Conservation (phyloP, 2,329 filamentous ascomycete genomes). For the Pseudogymnoascus sp. region DNA sequence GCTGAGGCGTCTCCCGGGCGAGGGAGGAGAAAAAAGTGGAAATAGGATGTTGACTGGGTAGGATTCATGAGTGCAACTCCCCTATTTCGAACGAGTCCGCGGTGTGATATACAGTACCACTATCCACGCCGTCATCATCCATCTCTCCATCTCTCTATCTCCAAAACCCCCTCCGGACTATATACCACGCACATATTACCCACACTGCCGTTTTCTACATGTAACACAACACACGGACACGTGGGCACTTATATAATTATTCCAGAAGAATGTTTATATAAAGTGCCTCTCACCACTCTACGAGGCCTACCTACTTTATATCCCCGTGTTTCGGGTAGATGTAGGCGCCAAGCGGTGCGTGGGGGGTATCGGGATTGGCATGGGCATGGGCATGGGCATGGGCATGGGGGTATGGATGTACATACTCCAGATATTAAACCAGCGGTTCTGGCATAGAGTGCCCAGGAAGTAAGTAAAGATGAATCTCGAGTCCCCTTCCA, state of each 20-base stretch:
- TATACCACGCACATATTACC: not conserved
- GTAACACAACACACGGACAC: not conserved
- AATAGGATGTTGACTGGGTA: not conserved
- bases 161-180: not conserved
- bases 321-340: slow-evolving; percentile 2
- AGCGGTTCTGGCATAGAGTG: not conserved
- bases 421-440: not conserved
- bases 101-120: not conserved
- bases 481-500: not conserved
- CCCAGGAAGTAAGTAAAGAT: not conserved
- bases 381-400: not conserved
- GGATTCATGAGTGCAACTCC: not conserved
- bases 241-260: not conserved
- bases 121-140: not conserved
- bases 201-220: not conserved
- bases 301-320: not conserved
- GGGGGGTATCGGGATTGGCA: not conserved
- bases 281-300: not conserved
- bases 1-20: not conserved
- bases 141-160: not conserved
- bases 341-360: not conserved
- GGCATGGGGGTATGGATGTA: not conserved
- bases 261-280: not conserved
- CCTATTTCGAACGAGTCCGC: not conserved
- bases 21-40: not conserved